phyloP scores from a whole-genome alignment of 768 basidiomycete genomes.

The Mycena floridula region DNA sequence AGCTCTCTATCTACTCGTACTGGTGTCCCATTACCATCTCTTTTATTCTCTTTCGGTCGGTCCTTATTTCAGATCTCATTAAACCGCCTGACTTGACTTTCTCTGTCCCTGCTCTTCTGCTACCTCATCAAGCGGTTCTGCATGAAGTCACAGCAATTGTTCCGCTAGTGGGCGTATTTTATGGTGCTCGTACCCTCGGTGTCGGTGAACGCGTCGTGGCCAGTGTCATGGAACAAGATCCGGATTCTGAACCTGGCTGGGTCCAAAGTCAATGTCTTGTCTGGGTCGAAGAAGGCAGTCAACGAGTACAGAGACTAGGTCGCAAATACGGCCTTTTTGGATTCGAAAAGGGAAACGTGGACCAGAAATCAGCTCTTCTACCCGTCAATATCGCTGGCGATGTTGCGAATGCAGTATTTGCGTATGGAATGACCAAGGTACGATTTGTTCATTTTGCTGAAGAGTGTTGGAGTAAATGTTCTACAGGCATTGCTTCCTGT shows the following conservation, averaged over 20 bases:
- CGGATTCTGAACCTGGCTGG: conserved; percentile 26
- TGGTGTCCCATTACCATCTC: conserved; percentile 69
- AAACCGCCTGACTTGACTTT: too few species aligned
- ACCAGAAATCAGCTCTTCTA: conserved; percentile 14
- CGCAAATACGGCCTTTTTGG: conserved; percentile 78
- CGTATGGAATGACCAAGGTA: conserved; percentile 79
- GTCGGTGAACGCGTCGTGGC: conserved; percentile 61
- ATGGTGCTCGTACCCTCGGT: conserved; percentile 56
- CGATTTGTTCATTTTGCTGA: conserved; percentile 7
- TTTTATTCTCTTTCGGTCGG: conserved; percentile 75
- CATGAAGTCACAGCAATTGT: conserved; percentile 83
- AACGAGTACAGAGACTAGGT: conserved; percentile 66
- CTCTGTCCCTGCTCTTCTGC: too few species aligned
- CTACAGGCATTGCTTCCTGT: conserved; percentile 66
- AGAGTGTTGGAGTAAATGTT: background rate
- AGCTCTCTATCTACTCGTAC: conserved; percentile 59
- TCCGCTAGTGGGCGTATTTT: conserved; percentile 73
- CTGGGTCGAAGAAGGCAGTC: conserved; percentile 79
- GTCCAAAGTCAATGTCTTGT: conserved; percentile 33
- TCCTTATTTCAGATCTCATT: too few species aligned
- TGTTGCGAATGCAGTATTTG: conserved; percentile 76
- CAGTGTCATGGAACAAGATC: conserved; percentile 12
- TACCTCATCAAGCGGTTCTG: too few species aligned
- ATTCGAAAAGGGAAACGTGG: conserved; percentile 44
- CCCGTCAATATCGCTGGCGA: conserved; percentile 55